A percentile compares a stretch with the other conserved stretches of the same genome.
phyloP scores from a whole-genome alignment of 108 stramenopile species.

The Parmales sp. region DNA sequence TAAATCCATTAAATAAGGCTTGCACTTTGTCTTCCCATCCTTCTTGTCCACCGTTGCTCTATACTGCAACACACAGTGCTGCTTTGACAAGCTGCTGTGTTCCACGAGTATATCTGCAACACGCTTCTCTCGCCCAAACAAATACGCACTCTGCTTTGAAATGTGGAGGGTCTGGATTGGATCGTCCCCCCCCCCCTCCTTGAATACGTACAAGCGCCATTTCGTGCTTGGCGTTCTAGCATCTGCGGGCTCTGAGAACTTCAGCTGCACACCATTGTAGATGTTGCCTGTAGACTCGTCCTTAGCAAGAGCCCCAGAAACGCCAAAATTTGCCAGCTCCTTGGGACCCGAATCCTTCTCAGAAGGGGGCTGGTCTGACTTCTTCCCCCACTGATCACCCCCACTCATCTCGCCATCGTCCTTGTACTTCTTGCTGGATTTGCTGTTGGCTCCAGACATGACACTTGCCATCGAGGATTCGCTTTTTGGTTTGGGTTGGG shows the following conservation, averaged over 20 bases:
- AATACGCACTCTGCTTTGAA: constrained; percentile 77
- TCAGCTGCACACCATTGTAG: constrained; percentile 80
- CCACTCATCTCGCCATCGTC: too few relatives aligned
- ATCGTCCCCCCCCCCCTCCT: constrained; percentile 26
- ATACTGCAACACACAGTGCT: constrained; percentile 97
- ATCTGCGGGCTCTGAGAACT: constrained; percentile 91
- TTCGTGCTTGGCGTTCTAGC: constrained; percentile 70
- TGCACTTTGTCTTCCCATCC: constrained; percentile 33
- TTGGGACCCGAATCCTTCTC: too few relatives aligned
- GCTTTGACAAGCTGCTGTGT: constrained; percentile 73
- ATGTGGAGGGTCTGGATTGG: constrained; percentile 69
- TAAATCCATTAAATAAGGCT: constrained; percentile 94
- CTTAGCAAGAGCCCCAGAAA: constrained; percentile 87
- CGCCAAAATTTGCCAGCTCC: constrained; percentile 75
- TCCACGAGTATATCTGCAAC: constrained; percentile 76
- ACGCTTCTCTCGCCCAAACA: constrained; percentile 75
- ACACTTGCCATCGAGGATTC: too few relatives aligned
- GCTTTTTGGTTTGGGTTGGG: too few relatives aligned
- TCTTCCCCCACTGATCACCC: too few relatives aligned
- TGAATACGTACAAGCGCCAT: constrained; percentile 94
- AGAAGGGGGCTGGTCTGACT: too few relatives aligned
- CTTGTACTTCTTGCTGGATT: too few relatives aligned
- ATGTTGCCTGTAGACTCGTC: constrained; percentile 76
- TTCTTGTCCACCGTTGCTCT: constrained; percentile 21
- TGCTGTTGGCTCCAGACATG: too few relatives aligned